Evolutionary conservation across 495 filamentous ascomycete species (phyloP), one percentile per base, ranked within the genome.

Genomic region (Penicillium taxi): DNA sequence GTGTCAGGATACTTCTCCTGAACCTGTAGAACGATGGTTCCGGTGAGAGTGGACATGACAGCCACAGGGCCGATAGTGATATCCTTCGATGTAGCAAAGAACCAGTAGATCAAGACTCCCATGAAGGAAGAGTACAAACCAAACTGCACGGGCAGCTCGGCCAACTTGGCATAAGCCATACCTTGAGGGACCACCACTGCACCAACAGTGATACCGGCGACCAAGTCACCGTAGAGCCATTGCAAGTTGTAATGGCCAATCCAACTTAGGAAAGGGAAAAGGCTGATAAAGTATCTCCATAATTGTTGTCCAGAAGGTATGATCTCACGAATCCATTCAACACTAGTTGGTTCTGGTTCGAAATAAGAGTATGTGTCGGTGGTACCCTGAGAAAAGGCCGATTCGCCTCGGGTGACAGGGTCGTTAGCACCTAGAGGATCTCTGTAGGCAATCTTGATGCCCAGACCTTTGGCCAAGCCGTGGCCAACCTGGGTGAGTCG

Each of bases 11-110:
- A 48, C 8, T 62, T 59, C 4, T 64, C 58, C 13, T 61, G 47
- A 5, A 81, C 76, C 6, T 81, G 64, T 7, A 67, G 43, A 25
- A 96, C 78, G 22, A 99, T 77, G 21, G 80, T 80, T 28, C 91
- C 91, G 5, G 81, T 82, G 26, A 99, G 59, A 8, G 86, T 93
- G 1, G 91, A 96, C 74, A 96, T 80, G 38, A 98, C 91, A 32
- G 91, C 91, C 29, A 98, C 91, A 26, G 91, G 93, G n/a, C 91
- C 91, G 35, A 98, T 96, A 6, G 91, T 96, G 53, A 98, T 96
- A 61, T 98, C 91, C 54, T 98, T 98, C 0, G 93, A 96, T 1
- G 91, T 98, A 1, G 91, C 91, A 50, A 98, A 96, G 58, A 96
- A 93, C 91, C 91, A 96, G 48, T 99, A 99, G 32, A 95, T 58